Percentiles rank a stretch among this genome's conserved stretches.
Evolutionary conservation across 177 flowering plant genomes (phyloP).

Genomic region (Vitis hybrid): DNA sequence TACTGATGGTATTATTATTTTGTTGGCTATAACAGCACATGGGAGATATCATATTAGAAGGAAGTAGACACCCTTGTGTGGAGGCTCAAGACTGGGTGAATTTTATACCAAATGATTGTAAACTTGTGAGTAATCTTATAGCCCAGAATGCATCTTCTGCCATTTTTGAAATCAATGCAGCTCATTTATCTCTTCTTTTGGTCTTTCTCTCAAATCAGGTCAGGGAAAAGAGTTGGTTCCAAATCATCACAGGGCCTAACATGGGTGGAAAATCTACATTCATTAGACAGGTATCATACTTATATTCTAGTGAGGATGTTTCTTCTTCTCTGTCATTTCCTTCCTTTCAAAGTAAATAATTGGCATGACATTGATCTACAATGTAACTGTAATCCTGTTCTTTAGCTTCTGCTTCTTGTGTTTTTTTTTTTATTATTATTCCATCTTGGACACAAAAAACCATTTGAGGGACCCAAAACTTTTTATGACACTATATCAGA

Average conservation of each 20-base stretch:
- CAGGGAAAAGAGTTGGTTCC: constrained; percentile 95
- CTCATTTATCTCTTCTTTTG: constrained; percentile 3
- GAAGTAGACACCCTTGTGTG: constrained; percentile 97
- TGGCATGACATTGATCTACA: neutral
- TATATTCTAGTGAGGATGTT: neutral
- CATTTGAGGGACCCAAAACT: too few species aligned
- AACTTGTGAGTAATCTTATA: constrained; percentile 60
- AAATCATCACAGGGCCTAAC: constrained; percentile 97
- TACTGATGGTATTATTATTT: constrained; percentile 1
- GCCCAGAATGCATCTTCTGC: constrained; percentile 4
- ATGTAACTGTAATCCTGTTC: neutral
- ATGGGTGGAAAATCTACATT: constrained; percentile 99
- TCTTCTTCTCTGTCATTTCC: neutral
- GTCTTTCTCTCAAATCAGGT: constrained; percentile 39
- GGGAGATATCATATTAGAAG: constrained; percentile 88
- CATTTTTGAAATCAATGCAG: constrained; percentile 1
- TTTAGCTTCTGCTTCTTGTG: too few species aligned
- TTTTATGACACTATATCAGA: neutral
- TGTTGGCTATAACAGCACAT: constrained; percentile 51
- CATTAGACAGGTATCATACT: constrained; percentile 81
- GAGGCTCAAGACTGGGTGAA: constrained; percentile 99
- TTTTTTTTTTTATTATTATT: neutral
- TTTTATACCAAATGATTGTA: constrained; percentile 97
- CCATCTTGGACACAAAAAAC: neutral
- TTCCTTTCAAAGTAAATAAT: neutral